phyloP scores from a whole-genome alignment of 768 basidiomycete species.

The Serendipita indica region DNA sequence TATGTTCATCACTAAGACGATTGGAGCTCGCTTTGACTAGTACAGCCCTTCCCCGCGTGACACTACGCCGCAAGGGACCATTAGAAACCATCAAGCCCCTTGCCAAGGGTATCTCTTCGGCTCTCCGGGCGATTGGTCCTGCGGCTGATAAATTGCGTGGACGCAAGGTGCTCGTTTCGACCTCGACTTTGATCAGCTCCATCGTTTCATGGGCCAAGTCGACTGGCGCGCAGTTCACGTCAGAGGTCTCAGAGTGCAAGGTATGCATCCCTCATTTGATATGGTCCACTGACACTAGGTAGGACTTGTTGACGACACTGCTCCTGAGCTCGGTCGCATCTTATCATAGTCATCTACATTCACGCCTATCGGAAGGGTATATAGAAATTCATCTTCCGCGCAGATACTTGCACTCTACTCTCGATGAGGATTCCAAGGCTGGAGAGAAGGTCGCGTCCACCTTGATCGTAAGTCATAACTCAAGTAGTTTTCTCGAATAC shows the following conservation, averaged over 20 bases:
- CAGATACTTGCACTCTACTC: background rate
- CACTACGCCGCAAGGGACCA: background rate
- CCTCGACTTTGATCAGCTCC: background rate
- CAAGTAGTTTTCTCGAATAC: background rate
- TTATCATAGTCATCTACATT: background rate
- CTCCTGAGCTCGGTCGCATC: background rate
- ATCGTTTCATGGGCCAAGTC: background rate
- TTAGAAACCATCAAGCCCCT: background rate
- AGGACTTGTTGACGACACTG: background rate
- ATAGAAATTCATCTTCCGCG: background rate
- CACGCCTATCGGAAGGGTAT: background rate
- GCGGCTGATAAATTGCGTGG: background rate
- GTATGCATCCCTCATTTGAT: too few species aligned
- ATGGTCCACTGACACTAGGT: too few species aligned
- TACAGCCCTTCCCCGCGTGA: background rate
- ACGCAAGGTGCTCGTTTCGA: background rate
- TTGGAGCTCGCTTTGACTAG: too few species aligned
- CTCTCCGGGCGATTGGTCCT: background rate
- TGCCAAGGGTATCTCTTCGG: background rate
- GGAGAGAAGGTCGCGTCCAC: background rate
- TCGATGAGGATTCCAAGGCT: background rate
- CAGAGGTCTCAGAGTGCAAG: too few species aligned
- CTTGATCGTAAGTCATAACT: background rate
- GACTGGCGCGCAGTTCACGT: too few species aligned
- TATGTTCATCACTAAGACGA: background rate